Evolutionary conservation across 2,329 filamentous ascomycete species (phyloP), one percentile per base, ranked within the genome.

Genomic region (Fusarium mangiferae): DNA sequence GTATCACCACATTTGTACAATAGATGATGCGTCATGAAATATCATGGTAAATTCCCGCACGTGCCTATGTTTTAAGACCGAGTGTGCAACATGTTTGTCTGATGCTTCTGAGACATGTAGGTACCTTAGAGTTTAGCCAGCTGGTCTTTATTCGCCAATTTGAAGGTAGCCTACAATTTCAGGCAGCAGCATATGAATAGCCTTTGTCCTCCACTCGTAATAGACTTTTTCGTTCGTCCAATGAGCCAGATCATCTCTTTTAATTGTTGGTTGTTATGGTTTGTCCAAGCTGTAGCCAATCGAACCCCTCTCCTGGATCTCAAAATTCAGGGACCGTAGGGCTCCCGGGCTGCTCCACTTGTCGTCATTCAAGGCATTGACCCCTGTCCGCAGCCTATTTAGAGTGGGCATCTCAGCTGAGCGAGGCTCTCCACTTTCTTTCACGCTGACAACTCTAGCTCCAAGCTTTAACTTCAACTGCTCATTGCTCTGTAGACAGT

Each of bases 1-100:
- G 64, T 72, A 72, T 35, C 64, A 72, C 59, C 68, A 75, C n/a
- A 28, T 30, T 62, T 72, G 68, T 72, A 72, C 46, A 46, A 52
- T 57, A 71, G 51, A 45, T 13, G 26, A 57, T 36, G 36, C 35
- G 30, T 10, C 18, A 51, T 41, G 26, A 22, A 26, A n/a, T 24
- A 26, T 45, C 35, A 39, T 26, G 41, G 44, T 30, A 55, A 41
- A n/a, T 20, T 28, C 7, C 42, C 55, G 52, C 55, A 68, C 54
- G 45, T 66, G 55, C 52, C 6, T 51, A 59, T 57, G 58, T 68
- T 48, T 48, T 45, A 66, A 66, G 30, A 20, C 12, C 12, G 24
- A 54, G 54, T 30, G 52, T 45, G 54, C 28, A 18, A 4, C 13
- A 38, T 35, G 38, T 42, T 30, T 30, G 41, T 45, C n/a, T 57